Evolutionary conservation across 371 early-diverging fungal species (phyloP), one percentile per base, ranked within the genome.

Genomic region (Apophysomyces ossiformis): DNA sequence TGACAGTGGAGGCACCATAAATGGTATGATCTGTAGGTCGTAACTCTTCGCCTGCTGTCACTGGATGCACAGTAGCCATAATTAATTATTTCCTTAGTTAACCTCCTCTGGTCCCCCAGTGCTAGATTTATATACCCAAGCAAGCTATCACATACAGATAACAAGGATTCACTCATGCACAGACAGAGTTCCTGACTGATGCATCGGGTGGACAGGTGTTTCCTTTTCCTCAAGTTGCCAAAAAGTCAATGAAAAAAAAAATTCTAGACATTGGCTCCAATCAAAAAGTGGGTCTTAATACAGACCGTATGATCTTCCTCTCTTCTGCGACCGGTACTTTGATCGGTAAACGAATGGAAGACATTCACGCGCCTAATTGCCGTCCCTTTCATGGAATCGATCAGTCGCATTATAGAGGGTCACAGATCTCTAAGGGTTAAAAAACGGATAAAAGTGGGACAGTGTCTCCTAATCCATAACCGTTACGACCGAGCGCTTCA

Each of bases 31-130:
- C 66, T 15, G 77, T 77, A 6, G 74, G 65, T 37, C 63, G 67
- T 21, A 76, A 47, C 44, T 76, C 74, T 66, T 76, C 74, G 15
- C 76, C 72, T 38, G 72, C 69, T 57, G 65, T 58, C n/a, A 50
- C 9, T 18, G 54, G 21, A 7, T n/a, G 54, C 9, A 26, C 18
- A 21, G 21, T 32, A n/a, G 54, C 7, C 54, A 50, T 50, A 1
- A 16, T 47, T 47, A 21, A 26, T 26, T 26, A 26, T 26, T 26
- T 26, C 26, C 2, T 26, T 26, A 26, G 26, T 1, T 26, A 26
- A 26, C 26, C 26, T 2, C 32, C 32, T 26, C 32, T 26, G 32
- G 32, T 26, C 2, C n/a, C n/a, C n/a, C 32, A 26, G 32, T 26
- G 32, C 32, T 26, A 26, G 32, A 3, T 26, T 26, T 26, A 26